Evolutionary conservation across 257 asterid genomes (phyloP).

Genomic region (Pogostemon cablin): DNA sequence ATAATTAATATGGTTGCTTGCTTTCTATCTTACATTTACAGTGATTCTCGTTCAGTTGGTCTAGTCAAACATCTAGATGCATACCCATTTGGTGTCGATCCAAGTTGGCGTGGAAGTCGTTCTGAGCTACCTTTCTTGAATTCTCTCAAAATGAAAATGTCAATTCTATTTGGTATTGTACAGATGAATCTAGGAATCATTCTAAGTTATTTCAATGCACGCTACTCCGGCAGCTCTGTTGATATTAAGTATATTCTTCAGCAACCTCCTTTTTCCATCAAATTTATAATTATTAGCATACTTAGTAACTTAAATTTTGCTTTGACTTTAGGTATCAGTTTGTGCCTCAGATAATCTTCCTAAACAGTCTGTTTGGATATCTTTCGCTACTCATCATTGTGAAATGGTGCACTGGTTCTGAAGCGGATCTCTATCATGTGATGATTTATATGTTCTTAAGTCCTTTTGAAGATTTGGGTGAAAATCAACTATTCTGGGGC

Average conservation of each 20-base stretch:
- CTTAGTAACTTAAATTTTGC: constrained; percentile 31
- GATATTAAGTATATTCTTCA: constrained; percentile 66
- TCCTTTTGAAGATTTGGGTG: constrained; percentile 88
- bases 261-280: constrained; percentile 7
- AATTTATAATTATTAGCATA: constrained; percentile 14
- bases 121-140: constrained; percentile 93
- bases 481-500: constrained; percentile 83
- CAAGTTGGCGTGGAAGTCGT: constrained; percentile 97
- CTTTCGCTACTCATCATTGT: constrained; percentile 78
- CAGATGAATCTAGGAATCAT: constrained; percentile 94
- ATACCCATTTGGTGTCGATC: constrained; percentile 97
- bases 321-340: constrained; percentile 75
- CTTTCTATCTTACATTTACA: constrained; percentile 43
- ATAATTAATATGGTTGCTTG: constrained; percentile 28
- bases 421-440: constrained; percentile 93
- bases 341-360: constrained; percentile 89
- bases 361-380: constrained; percentile 91
- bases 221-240: constrained; percentile 60
- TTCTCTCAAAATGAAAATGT: constrained; percentile 94
- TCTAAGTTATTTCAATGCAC: constrained; percentile 84
- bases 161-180: constrained; percentile 81
- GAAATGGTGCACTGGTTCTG: constrained; percentile 95
- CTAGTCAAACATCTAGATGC: constrained; percentile 66
- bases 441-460: constrained; percentile 98
- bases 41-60: constrained; percentile 72